Conservation (phyloP, 768 basidiomycete species). For the Pleurotus cornucopiae region DNA sequence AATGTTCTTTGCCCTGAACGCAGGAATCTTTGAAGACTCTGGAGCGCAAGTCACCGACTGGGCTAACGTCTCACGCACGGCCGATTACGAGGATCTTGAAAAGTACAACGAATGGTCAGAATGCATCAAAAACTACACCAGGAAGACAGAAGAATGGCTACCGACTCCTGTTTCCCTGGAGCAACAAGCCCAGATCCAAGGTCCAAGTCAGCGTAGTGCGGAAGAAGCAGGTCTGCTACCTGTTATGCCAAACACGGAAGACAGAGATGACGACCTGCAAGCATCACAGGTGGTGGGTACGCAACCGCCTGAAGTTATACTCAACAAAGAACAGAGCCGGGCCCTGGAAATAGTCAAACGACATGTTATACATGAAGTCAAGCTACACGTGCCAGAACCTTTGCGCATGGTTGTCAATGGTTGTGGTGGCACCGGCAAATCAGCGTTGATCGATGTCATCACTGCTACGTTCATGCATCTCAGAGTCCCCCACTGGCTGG, state of each 20-base stretch:
- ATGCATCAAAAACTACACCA: too few species aligned
- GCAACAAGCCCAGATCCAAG: background rate
- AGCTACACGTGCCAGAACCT: conserved; percentile 13
- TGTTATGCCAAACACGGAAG: background rate
- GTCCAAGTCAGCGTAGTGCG: too few species aligned
- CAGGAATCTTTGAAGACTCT: too few species aligned
- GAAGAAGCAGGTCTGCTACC: background rate
- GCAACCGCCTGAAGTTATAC: background rate
- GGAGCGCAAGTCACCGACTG: too few species aligned
- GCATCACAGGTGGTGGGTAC: too few species aligned
- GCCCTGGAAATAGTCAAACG: conserved; percentile 27
- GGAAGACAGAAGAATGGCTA: background rate
- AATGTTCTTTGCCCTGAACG: too few species aligned
- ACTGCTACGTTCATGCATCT: background rate
- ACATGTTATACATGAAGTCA: too few species aligned
- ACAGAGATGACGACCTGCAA: too few species aligned
- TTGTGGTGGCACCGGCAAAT: conserved; percentile 18
- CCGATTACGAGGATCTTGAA: background rate
- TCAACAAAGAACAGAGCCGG: conserved; percentile 22
- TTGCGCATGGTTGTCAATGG: conserved; percentile 32
- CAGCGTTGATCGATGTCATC: background rate
- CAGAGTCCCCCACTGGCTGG: background rate
- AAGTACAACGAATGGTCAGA: background rate
- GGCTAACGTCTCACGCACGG: background rate
- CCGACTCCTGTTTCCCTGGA: too few species aligned